Base-by-base conservation (phyloP, 2,329 filamentous ascomycete genomes). In the Botrytis medusae region DNA sequence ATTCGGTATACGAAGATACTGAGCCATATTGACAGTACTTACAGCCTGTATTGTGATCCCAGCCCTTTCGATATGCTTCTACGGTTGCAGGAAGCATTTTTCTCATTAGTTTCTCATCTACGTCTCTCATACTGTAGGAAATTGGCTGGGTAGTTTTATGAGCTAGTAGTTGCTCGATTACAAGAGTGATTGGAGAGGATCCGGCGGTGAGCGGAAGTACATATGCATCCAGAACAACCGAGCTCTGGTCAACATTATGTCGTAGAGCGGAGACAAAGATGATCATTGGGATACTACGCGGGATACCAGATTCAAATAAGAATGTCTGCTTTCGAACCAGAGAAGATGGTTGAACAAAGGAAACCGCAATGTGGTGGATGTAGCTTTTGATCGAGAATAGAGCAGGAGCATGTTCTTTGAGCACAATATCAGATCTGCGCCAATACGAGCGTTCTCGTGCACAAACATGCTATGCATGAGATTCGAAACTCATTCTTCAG, bases 161-260 rank as follows among this genome's bases (percentile, higher is more conserved):
- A n/a, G 20, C 20, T 18, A 48, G 8, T 32, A 65, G 44, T 4
- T 34, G n/a, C 18, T 65, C 6, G 20, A 65, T 25, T 5, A 25
- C 20, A 9, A 12, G 29, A 16, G 10, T 18, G 3, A 65, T 25
- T 37, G 29, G 1, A 7, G 20, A 12, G 7, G 7, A 25, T 18
- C 4, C 6, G 22, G 10, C 20, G 9, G 37, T 70, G 0, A 74
- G 29, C 0, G 72, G 65, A 37, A 76, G 22, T 1, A 74, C 32
- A 34, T 73, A 74, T 20, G 67, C 57, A 61, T 76, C 75, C 5
- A 76, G 42, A 4, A 76, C 73, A 12, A 75, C 44, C 1, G 74
- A 74, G 12, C 59, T 69, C 29, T 75, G 75, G 20, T 54, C 68
- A 0, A 74, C 16, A 29, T 76, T 74, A 8, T 74, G 71, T 7